Base-by-base conservation (phyloP, 345 rosid genomes). In the Pseudoturritis turrita region DNA sequence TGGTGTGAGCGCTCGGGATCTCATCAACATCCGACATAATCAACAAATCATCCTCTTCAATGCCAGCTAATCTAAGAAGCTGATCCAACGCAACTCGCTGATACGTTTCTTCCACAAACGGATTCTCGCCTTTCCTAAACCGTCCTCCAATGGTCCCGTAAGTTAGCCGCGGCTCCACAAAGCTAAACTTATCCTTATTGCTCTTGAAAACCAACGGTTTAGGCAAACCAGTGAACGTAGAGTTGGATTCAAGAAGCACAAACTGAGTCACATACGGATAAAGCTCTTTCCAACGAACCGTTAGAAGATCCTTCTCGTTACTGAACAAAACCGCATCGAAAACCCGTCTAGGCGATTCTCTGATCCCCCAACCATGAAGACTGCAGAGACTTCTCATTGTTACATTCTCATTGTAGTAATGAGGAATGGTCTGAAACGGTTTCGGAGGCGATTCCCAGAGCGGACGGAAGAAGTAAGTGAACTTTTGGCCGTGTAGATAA, bases 1-100 rank as follows among this genome's bases (percentile, higher is more conserved):
- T 84, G 0, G 98, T 94, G 78, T 94, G 96, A 23, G 86, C 96
- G 60, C 98, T 94, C 0, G 97, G 98, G 66, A 92, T 92, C 86
- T 92, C 98, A 56, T 92, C 98, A 1, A 86, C 97, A 68, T 93
- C 98, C 10, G 98, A 93, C 98, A 93, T 93, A 12, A 90, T 89
- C 92, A 93, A 73, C 81, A 93, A 78, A 73, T 93, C 98, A 66
- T 88, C 98, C 47, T 93, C 97, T 71, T 90, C 87, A 17, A 93
- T 90, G 3, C 97, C 96, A 0, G 98, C 97, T 55, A 81, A 80
- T 52, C 83, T 84, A 35, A 90, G 83, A 43, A 93, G 84, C 68
- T 83, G 84, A 68, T 93, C 96, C 69, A 90, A 75, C 9, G 89
- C 96, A 47, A 93, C 79, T 26, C 97, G 85, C 71, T 93, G 98